Base-by-base conservation (phyloP, 2,329 filamentous ascomycete species). In the Exophiala lecanii-corni region DNA sequence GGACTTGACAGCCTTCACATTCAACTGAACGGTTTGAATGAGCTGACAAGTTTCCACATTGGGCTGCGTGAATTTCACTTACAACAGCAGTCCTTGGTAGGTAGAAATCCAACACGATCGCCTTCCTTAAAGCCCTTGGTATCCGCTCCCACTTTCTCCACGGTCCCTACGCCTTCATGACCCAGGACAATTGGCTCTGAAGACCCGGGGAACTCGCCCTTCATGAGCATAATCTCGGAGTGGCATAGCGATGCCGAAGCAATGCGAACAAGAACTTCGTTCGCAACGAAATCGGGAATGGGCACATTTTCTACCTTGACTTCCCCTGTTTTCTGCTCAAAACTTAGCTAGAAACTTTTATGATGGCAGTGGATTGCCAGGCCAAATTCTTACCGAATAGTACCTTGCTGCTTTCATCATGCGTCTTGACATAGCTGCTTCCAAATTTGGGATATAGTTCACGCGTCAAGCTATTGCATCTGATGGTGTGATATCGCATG, bases 201-300 rank as follows among this genome's bases (percentile, higher is more conserved):
- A 10, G 42, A 45, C 9, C 42, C 42, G 17, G 39, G 36, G 26
- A 45, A 40, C n/a, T n/a, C n/a, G n/a, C n/a, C n/a, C n/a, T n/a
- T n/a, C n/a, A n/a, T n/a, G 10, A 45, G 13, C 37, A 45, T 41
- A 5, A 44, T 26, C 21, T 44, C 41, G 9, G 41, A 44, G 10
- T 44, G 41, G 17, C 41, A 44, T 12, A 44, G 16, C 9, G 26
- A n/a, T 3, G 41, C 41, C 3, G 41, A 44, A 9, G 41, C 36
- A 5, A 39, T 16, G 10, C 36, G 39, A 36, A 44, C 36, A 20
- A 44, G 23, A 6, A 44, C 39, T 36, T 44, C 41, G 30, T 44
- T 13, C 3, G 26, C 36, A 1, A 12, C 28, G 28, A 44, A 23
- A 17, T 21, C 28, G 9, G 41, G 41, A 13, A 44, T 17, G 2